phyloP scores from a whole-genome alignment of 2,329 filamentous ascomycete genomes.

The Magnaporthiopsis poae region DNA sequence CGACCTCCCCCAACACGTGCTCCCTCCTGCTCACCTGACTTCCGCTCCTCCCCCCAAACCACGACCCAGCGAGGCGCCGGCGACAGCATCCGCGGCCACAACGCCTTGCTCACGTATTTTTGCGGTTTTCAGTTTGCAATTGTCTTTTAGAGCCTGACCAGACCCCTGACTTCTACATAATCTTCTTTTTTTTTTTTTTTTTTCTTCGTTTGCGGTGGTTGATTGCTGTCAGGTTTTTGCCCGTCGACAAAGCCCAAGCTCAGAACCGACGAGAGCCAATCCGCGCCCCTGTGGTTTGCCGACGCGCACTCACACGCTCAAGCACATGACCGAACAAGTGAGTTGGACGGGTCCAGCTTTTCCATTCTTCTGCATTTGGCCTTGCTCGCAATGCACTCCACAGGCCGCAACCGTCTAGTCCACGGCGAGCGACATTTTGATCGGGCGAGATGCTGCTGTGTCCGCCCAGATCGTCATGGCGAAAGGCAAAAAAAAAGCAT shows the following conservation, averaged over 20 bases:
- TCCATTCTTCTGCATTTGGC: background rate
- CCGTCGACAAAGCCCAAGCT: background rate
- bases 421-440: background rate
- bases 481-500: background rate
- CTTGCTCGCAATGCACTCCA: background rate
- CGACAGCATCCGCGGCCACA: background rate
- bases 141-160: background rate
- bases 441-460: background rate
- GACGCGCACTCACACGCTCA: background rate
- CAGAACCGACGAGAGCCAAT: background rate
- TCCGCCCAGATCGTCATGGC: background rate
- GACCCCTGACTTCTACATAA: background rate
- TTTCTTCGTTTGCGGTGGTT: background rate
- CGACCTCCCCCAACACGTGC: slow-evolving; percentile 7
- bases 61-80: background rate
- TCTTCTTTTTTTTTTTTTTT: background rate
- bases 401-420: background rate
- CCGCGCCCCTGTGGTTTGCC: background rate
- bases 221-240: background rate
- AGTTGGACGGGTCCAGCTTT: background rate
- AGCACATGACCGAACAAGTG: background rate
- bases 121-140: background rate
- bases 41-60: slow-evolving; percentile 9
- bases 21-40: slow-evolving; percentile 11
- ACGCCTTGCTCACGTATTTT: background rate